Evolutionary conservation across 768 basidiomycete genomes (phyloP).

Genomic region (Boletus eberwhitei): DNA sequence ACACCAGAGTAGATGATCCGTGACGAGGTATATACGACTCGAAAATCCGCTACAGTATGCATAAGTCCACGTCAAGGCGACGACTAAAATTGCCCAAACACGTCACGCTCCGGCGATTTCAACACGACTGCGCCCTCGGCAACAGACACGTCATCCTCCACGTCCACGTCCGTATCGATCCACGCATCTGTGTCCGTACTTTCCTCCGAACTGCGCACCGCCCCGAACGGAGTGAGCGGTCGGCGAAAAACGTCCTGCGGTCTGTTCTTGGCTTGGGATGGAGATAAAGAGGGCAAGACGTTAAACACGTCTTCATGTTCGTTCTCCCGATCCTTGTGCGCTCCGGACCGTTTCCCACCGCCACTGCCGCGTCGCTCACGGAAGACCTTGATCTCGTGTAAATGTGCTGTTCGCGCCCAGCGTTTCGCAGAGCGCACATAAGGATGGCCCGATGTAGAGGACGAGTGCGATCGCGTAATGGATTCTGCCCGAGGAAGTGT

Average conservation of each 20-base stretch:
- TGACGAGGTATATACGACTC: background rate
- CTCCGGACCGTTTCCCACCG: slow-evolving; percentile 1
- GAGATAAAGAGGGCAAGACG: background rate
- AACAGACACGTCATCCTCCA: slow-evolving; percentile 22
- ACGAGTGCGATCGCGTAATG: slow-evolving; percentile 23
- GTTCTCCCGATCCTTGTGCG: slow-evolving; percentile 13
- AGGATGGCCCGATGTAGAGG: slow-evolving; percentile 13
- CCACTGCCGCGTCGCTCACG: slow-evolving; percentile 13
- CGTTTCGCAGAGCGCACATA: slow-evolving; percentile 41
- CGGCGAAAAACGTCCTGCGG: background rate
- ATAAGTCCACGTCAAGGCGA: background rate
- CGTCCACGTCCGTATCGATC: slow-evolving; percentile 41
- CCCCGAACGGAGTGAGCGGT: slow-evolving; percentile 10
- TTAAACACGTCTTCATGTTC: slow-evolving; percentile 17
- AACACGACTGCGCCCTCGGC: slow-evolving; percentile 12
- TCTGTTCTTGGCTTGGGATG: background rate
- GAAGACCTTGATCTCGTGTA: slow-evolving; percentile 54
- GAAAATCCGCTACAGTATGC: background rate
- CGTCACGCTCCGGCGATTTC: slow-evolving; percentile 6
- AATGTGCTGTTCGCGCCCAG: slow-evolving; percentile 65
- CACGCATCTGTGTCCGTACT: slow-evolving; percentile 29
- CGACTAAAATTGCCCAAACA: slow-evolving; percentile 7
- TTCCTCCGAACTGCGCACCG: slow-evolving; percentile 8
- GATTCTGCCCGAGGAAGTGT: slow-evolving; percentile 18
- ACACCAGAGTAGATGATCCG: background rate